A percentile compares a stretch with the other conserved stretches of the same genome.
Conservation (phyloP, 768 basidiomycete species). For the Pholiota microspora region DNA sequence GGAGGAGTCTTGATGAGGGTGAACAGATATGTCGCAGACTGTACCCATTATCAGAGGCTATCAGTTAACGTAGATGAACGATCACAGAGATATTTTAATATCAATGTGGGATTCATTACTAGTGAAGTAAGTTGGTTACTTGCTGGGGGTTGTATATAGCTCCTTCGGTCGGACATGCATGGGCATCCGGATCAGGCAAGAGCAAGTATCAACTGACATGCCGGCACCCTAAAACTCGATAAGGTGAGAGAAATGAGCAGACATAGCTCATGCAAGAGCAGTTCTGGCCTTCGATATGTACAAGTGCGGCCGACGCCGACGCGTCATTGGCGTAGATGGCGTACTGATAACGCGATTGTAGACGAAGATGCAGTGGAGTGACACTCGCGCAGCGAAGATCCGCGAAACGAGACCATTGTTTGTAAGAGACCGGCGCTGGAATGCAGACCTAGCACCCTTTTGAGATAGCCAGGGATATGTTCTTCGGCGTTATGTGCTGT, state of each 20-base stretch:
- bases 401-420: not conserved
- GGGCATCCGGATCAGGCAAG: not conserved
- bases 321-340: not conserved
- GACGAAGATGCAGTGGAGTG: not conserved
- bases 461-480: not conserved
- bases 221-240: conserved; percentile 12
- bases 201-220: conserved; percentile 8
- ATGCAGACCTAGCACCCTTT: not conserved
- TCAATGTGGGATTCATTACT: not conserved
- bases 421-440: not conserved
- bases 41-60: not conserved
- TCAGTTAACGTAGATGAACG: conserved; percentile 1
- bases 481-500: not conserved
- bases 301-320: not conserved
- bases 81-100: conserved; percentile 5
- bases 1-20: conserved; percentile 24
- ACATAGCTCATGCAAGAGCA: conserved; percentile 1
- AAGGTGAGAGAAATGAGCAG: conserved; percentile 16
- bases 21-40: not conserved
- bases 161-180: conserved; percentile 5
- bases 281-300: conserved; percentile 2
- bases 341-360: conserved; percentile 1
- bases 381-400: not conserved
- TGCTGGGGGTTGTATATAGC: not conserved
- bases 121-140: too few relatives aligned